Base-by-base conservation (phyloP, 352 stramenopile species). In the Phytophthora crassamura region DNA sequence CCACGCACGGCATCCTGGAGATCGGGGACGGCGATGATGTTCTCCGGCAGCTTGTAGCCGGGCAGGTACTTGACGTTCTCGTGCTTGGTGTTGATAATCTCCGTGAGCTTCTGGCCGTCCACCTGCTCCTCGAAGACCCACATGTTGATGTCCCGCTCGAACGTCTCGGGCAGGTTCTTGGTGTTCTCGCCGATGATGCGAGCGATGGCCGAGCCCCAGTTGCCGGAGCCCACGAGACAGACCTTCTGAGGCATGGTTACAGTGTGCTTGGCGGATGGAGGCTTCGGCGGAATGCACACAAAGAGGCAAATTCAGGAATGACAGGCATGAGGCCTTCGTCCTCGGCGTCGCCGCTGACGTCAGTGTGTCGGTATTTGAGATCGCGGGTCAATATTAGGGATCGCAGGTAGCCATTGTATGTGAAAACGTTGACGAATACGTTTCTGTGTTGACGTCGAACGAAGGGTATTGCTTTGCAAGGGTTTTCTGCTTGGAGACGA, bases 31-130 rank as follows among this genome's bases (percentile, higher is more conserved):
- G 97, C 96, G 42, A 96, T 78, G 25, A 99, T 80, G 80, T 99
- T 99, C 6, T 78, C 47, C 14, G 96, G 96, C 16, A 99, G 78
- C 64, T 94, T 96, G 68, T 98, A 93, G 39, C 82, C 85, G 0
- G 85, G 83, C 39, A 92, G 67, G 64, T 93, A 92, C 83, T 99
- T 99, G 68, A 99, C 88, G 77, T 99, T 99, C 79, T 99, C 96
- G 75, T 99, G 94, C 45, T 91, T 79, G 51, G 69, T 77, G 74
- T 99, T 99, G 78, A 99, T 99, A 57, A 99, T 95, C 45, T 99
- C 84, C 22, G 93, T 98, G 33, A 99, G 86, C 59, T 98, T 98
- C 42, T 83, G 77, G 53, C 81, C 81, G 38, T 97, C 71, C 47
- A 91, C 77, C 20, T 98, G 81, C 61, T 97, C 84, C 73, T 99